phyloP scores from a whole-genome alignment of 179 eudicot genomes.

The Spinacia oleracea region DNA sequence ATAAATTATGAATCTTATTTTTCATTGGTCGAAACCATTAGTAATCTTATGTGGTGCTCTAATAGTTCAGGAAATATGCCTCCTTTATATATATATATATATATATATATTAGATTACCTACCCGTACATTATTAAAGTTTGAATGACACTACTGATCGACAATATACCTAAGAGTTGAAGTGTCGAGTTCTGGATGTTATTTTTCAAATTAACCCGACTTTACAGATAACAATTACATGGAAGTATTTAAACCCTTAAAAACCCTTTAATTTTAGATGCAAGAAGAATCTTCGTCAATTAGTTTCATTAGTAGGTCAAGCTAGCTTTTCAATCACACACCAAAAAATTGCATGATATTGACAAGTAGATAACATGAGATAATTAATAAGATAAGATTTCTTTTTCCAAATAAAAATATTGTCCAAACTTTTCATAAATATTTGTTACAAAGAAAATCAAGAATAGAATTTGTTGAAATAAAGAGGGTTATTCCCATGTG shows the following conservation, averaged over 20 bases:
- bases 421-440: not conserved
- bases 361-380: not conserved
- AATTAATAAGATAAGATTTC: no score
- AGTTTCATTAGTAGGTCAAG: not conserved
- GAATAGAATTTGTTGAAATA: not conserved
- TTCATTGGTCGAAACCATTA: no score
- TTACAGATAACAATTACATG: no score
- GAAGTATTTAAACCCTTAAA: no score
- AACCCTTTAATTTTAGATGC: not conserved
- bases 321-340: slow-evolving; percentile 7
- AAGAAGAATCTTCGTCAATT: not conserved
- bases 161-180: no score
- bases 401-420: not conserved
- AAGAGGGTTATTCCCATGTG: slow-evolving; percentile 7
- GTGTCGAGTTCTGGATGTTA: no score
- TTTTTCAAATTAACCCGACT: no score
- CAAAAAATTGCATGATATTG: slow-evolving; percentile 10
- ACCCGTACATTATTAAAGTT: not conserved
- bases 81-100: no score
- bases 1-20: no score
- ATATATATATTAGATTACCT: no score
- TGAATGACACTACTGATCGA: not conserved
- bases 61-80: no score
- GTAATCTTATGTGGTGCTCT: no score
- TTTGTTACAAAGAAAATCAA: not conserved